Percentiles rank a stretch among this genome's conserved stretches.
Conservation (phyloP, 140 eudicot genomes). For the Oenanthe javanica region DNA sequence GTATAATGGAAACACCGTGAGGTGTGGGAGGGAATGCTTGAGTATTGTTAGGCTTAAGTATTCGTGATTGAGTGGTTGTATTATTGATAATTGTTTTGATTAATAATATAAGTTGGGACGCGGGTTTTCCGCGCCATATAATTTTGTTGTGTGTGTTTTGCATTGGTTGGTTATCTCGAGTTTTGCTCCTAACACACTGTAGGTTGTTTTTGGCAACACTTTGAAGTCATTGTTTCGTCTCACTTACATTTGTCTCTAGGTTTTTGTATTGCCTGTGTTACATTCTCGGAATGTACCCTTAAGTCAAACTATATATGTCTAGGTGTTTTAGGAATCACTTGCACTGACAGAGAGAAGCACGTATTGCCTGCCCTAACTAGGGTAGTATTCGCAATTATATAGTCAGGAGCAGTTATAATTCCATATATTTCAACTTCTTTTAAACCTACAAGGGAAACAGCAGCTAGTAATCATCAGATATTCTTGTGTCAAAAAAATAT, state of each 20-base stretch:
- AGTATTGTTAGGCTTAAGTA: too few species aligned
- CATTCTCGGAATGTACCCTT: background rate
- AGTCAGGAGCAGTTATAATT: background rate
- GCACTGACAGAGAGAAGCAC: background rate
- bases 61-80: too few species aligned
- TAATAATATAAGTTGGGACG: too few species aligned
- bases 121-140: too few species aligned
- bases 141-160: too few species aligned
- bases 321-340: background rate
- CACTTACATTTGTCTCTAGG: background rate
- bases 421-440: background rate
- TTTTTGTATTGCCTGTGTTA: background rate
- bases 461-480: background rate
- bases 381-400: background rate
- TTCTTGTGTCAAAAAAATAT: background rate
- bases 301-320: background rate
- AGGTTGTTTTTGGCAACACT: background rate
- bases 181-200: too few species aligned
- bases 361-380: background rate
- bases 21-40: too few species aligned
- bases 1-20: too few species aligned
- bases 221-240: background rate
- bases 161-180: too few species aligned
- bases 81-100: too few species aligned
- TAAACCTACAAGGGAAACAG: background rate